Percentiles rank a stretch among this genome's conserved stretches.
phyloP scores from a whole-genome alignment of 208 protist species.

The Leishmania turanica region DNA sequence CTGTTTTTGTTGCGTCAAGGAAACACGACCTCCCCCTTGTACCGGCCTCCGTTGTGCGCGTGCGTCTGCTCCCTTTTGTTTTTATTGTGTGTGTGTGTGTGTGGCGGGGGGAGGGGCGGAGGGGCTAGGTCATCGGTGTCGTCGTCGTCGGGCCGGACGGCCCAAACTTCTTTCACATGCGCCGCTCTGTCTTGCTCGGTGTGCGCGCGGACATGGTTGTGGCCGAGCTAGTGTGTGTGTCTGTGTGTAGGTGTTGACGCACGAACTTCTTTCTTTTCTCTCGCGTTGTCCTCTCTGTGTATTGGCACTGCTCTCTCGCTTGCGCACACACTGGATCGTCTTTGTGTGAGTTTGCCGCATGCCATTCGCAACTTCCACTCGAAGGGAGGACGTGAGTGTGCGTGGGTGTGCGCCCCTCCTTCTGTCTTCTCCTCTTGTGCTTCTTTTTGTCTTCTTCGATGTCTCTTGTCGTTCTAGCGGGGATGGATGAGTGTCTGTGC shows the following conservation, averaged over 20 bases:
- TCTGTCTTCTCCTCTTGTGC: neutral
- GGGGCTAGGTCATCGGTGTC: neutral
- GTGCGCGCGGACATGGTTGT: neutral
- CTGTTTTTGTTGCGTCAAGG: neutral
- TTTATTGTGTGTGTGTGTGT: neutral
- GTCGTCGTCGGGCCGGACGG: neutral
- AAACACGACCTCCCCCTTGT: neutral
- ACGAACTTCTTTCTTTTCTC: neutral
- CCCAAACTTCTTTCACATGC: neutral
- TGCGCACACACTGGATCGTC: neutral
- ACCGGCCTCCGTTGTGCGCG: too few relatives aligned
- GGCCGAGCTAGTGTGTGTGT: neutral
- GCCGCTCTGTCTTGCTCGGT: too few relatives aligned
- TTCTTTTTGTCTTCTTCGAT: neutral
- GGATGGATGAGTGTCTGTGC: too few relatives aligned
- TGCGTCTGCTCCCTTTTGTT: neutral
- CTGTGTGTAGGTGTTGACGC: neutral
- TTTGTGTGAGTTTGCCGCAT: neutral
- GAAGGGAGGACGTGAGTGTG: neutral
- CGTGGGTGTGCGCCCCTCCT: neutral
- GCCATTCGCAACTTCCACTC: neutral
- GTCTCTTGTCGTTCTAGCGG: neutral
- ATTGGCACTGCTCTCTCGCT: neutral
- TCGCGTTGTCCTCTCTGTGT: neutral
- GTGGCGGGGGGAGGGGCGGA: too few relatives aligned